Evolutionary conservation across 2,329 filamentous ascomycete genomes (phyloP).

Genomic region (Penicillium brevicompactum): DNA sequence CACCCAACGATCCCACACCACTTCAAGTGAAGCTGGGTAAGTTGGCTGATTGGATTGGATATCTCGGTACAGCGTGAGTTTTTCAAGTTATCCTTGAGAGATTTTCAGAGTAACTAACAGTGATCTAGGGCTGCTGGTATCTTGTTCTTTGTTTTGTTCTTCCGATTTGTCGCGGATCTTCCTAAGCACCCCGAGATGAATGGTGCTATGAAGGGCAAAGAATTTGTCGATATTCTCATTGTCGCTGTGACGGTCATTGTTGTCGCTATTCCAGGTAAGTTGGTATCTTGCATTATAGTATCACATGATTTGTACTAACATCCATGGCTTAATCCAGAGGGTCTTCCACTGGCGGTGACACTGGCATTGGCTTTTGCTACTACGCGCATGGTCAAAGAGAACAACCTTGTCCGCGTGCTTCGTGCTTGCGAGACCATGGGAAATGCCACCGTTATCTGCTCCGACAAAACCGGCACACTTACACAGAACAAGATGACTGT

Average conservation of each 20-base stretch:
- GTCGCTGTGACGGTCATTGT: conserved; percentile 79
- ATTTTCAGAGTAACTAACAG: conserved; percentile 12
- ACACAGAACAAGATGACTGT: conserved; percentile 78
- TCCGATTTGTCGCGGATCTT: conserved; percentile 77
- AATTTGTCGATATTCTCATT: conserved; percentile 75
- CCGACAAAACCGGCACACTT: conserved; percentile 75
- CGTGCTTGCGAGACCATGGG: conserved; percentile 82
- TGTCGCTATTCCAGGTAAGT: conserved; percentile 66
- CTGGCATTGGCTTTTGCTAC: conserved; percentile 76
- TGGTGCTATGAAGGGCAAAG: conserved; percentile 75
- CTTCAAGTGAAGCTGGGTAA: conserved; percentile 75
- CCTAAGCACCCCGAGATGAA: conserved; percentile 50
- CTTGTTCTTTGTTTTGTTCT: conserved; percentile 82
- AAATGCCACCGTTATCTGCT: conserved; percentile 77
- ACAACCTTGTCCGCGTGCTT: conserved; percentile 74
- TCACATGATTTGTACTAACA: conserved; percentile 32
- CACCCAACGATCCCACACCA: conserved; percentile 73
- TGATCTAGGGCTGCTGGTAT: conserved; percentile 63
- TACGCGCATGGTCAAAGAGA: conserved; percentile 74
- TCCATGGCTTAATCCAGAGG: conserved; percentile 53
- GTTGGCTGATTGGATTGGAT: conserved; percentile 76
- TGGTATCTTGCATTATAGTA: background rate
- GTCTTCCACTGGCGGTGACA: conserved; percentile 75
- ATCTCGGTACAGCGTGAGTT: conserved; percentile 66
- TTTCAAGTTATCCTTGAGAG: background rate